Base-by-base conservation (phyloP, 140 eudicot species). In the Ambrosia hybrid region DNA sequence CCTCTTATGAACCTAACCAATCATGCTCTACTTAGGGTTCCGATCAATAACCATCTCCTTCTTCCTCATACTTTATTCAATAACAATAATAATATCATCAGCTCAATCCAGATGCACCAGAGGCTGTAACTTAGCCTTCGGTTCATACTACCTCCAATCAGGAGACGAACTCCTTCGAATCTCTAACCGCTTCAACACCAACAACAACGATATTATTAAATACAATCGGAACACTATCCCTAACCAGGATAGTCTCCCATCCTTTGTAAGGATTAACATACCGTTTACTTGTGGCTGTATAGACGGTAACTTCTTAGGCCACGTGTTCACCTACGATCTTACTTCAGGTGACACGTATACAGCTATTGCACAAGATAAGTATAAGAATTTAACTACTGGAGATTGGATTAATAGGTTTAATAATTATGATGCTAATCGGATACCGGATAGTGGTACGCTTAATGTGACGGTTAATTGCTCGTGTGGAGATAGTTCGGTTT, bases 391-490 rank as follows among this genome's bases (percentile, higher is more conserved):
- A 85, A 90, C 99, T 12, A 88, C 79, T 16, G 60, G 62, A 2
- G 66, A 14, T 0, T 73, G 78, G 91, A 33, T 86, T 87, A 36
- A 4, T 85, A 71, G 83, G 48, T 84, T 73, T 58, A 91, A 88
- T 70, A 16, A 1, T 15, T 83, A 78, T 49, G 74, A 48, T 46
- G 65, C 77, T 2, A 43, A 12, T 9, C 73, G 68, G 56, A 79
- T 88, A 46, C 96, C 95, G 9, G 91, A 74, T 41, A 85, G 51
- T 4, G 79, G 49, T 17, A 82, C 16, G 4, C 0, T 48, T 43
- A 91, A 77, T 55, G 96, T 91, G 43, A 65, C 86, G 34, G 97
- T 94, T 52, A 94, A 83, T 76, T 94, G 99, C 65, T 82, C 90
- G 26, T 94, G 99, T 76, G 99, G 99, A 30, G 81, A 88, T 81